Percentiles rank a stretch among this genome's conserved stretches.
These are phyloP conservation scores for Aureobasidium sp. DNA, from an alignment of 2,329 filamentous ascomycete genomes.

Conservation along the genomic window DNA sequence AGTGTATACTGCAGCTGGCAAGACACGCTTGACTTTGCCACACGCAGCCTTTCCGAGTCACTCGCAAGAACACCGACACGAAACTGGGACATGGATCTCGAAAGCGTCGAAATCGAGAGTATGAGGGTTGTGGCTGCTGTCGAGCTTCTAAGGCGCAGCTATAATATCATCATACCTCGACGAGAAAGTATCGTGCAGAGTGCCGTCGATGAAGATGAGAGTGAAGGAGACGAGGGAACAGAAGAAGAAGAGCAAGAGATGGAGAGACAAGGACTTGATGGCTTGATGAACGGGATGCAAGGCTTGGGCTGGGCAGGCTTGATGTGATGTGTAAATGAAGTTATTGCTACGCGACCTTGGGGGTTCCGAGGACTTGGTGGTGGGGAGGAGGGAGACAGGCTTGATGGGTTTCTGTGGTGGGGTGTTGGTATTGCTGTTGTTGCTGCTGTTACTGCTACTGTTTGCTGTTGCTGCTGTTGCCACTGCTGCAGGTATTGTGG, in stretches of 20 bases:
- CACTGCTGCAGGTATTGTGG: no score
- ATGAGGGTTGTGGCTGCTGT: neutral
- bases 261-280: neutral
- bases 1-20: neutral
- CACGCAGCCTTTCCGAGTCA: neutral
- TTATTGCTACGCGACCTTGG: no score
- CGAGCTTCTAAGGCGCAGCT: neutral
- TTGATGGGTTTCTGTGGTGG: no score
- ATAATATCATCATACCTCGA: neutral
- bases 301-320: neutral
- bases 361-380: no score
- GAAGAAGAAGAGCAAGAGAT: neutral
- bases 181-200: neutral
- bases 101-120: neutral
- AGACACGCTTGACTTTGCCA: conserved; percentile 3
- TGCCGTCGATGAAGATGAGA: neutral
- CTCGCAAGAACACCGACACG: neutral
- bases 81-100: neutral
- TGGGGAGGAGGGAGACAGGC: no score
- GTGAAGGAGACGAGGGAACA: neutral
- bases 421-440: no score
- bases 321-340: neutral
- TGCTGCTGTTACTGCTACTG: no score
- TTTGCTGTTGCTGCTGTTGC: no score
- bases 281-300: neutral